phyloP scores from a whole-genome alignment of 129 eudicot genomes.

The Smallanthus sonchifolius region DNA sequence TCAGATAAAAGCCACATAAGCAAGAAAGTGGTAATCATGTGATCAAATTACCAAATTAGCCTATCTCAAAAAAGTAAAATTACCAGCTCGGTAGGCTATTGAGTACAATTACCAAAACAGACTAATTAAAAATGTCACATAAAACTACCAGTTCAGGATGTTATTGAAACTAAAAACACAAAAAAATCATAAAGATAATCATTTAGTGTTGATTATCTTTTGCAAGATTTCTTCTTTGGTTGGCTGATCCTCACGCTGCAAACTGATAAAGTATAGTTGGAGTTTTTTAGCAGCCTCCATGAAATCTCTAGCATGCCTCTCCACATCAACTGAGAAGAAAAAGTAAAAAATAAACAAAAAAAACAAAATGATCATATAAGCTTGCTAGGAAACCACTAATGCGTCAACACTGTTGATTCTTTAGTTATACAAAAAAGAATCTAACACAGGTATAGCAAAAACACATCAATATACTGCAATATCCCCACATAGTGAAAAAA shows the following conservation, averaged over 20 bases:
- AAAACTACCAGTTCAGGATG: neutral
- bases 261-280: slow-evolving; percentile 66
- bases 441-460: neutral
- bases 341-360: slow-evolving; percentile 1
- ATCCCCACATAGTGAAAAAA: neutral
- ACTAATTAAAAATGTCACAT: neutral
- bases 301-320: slow-evolving; percentile 94
- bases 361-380: neutral
- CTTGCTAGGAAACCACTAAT: neutral
- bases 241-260: slow-evolving; percentile 83
- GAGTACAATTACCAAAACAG: neutral
- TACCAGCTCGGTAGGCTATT: neutral
- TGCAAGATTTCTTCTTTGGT: slow-evolving; percentile 62
- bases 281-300: slow-evolving; percentile 98
- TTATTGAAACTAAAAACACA: neutral
- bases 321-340: slow-evolving; percentile 75
- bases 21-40: neutral
- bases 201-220: slow-evolving; percentile 42
- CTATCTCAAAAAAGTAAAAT: neutral
- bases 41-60: neutral
- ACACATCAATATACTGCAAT: neutral
- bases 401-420: neutral
- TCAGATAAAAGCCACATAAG: neutral
- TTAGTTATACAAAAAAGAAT: neutral
- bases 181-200: neutral